Conservation (phyloP, 106 monocot genomes). For the Apostasia ramifera region DNA sequence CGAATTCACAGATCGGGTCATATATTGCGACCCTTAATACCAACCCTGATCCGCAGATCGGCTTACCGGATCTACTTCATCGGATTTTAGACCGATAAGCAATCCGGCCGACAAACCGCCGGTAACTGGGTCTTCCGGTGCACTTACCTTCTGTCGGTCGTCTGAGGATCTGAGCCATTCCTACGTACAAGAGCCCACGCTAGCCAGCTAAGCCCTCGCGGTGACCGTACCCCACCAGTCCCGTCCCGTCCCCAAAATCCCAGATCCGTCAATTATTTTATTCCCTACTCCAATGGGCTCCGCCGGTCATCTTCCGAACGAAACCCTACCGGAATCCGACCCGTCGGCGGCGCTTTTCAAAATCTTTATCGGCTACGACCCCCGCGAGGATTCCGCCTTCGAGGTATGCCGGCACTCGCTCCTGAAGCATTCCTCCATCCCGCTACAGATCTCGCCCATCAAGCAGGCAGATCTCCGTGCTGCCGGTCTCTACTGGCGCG, state of each 20-base stretch:
- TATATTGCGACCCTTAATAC: no score
- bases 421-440: constrained; percentile 52
- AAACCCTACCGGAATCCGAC: background rate
- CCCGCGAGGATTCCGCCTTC: constrained; percentile 69
- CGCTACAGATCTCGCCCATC: constrained; percentile 58
- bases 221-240: no score
- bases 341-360: constrained; percentile 27
- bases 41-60: no score
- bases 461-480: constrained; percentile 70
- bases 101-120: no score
- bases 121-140: no score
- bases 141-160: no score
- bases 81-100: no score
- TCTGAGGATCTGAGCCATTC: no score
- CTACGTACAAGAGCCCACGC: no score
- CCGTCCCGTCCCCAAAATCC: background rate
- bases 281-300: constrained; percentile 8
- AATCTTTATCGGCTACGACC: constrained; percentile 90
- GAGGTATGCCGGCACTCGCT: constrained; percentile 72
- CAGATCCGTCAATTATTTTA: background rate
- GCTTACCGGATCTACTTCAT: no score
- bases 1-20: no score
- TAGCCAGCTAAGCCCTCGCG: no score
- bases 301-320: background rate
- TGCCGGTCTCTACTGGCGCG: constrained; percentile 56